phyloP scores from a whole-genome alignment of 371 early-diverging fungal genomes.

The Lichtheimia ramosa region DNA sequence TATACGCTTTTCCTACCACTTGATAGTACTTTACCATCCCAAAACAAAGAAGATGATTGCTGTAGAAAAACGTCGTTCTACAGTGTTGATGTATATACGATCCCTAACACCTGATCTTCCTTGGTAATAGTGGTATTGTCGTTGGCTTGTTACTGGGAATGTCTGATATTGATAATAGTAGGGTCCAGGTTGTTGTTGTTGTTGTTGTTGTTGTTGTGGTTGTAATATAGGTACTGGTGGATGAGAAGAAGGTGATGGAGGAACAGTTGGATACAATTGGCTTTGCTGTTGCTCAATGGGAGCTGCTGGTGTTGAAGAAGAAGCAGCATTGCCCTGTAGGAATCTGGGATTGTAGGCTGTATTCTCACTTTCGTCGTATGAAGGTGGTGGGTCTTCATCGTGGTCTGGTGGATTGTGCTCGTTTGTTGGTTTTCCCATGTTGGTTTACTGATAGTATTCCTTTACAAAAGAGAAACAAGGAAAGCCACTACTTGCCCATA shows the following conservation, averaged over 20 bases:
- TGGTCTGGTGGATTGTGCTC: neutral
- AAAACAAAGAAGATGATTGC: neutral
- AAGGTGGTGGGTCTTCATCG: neutral
- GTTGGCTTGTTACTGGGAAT: neutral
- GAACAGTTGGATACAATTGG: neutral
- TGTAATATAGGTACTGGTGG: neutral
- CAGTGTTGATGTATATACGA: neutral
- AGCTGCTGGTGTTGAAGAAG: neutral
- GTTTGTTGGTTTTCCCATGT: neutral
- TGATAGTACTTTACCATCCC: neutral
- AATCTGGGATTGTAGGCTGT: neutral
- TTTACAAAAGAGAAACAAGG: no score
- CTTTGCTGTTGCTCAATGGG: neutral
- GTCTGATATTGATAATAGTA: neutral
- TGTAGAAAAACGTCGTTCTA: neutral
- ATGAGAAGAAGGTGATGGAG: neutral
- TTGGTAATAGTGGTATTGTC: neutral
- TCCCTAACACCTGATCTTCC: neutral
- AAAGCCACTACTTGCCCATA: no score
- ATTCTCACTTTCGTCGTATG: neutral
- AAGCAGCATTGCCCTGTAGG: neutral
- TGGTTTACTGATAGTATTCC: no score
- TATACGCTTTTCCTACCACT: no score
- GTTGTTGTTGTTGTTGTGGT: neutral
- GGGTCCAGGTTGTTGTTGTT: neutral